Conservation (phyloP, 495 filamentous ascomycete genomes). For the Penicillium bialowiezense region DNA sequence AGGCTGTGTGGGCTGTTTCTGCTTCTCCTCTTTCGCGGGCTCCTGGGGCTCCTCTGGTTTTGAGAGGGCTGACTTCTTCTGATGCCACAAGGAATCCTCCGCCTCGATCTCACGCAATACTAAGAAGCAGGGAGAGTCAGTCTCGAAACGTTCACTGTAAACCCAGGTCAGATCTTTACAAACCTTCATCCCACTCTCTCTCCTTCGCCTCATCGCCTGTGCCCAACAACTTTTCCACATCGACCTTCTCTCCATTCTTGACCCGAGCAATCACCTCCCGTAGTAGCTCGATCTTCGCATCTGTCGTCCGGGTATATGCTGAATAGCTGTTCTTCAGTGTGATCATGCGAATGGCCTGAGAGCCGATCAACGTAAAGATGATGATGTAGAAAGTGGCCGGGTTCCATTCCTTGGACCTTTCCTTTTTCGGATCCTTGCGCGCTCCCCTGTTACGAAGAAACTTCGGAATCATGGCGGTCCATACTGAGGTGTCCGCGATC, state of each 20-base stretch:
- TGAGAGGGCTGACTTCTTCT: slow-evolving; percentile 14
- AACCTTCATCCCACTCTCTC: slow-evolving; percentile 85
- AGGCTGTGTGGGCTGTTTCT: slow-evolving; percentile 9
- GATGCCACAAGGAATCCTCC: slow-evolving; percentile 65
- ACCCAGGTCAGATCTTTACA: slow-evolving; percentile 11
- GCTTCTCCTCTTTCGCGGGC: slow-evolving; percentile 6
- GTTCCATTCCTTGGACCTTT: slow-evolving; percentile 76
- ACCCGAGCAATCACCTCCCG: slow-evolving; percentile 80
- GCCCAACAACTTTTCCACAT: slow-evolving; percentile 80
- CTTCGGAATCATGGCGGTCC: slow-evolving; percentile 63
- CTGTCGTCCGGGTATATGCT: slow-evolving; percentile 67
- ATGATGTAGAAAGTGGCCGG: slow-evolving; percentile 90
- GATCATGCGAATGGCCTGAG: slow-evolving; percentile 91
- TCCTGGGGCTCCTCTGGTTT: slow-evolving; percentile 4
- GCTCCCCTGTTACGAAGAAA: slow-evolving; percentile 39
- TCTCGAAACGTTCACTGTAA: background rate
- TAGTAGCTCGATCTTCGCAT: slow-evolving; percentile 73
- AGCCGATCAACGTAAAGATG: slow-evolving; percentile 88
- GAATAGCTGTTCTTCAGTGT: slow-evolving; percentile 70
- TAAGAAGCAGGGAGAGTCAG: slow-evolving; percentile 27
- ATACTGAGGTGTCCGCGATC: slow-evolving; percentile 64
- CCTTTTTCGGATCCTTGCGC: slow-evolving; percentile 29
- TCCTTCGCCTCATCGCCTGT: slow-evolving; percentile 75
- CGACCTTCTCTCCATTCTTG: slow-evolving; percentile 82
- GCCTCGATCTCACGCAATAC: slow-evolving; percentile 79